Base-by-base conservation (phyloP, 1,284 basidiomycete species). In the Irpex sp. region DNA sequence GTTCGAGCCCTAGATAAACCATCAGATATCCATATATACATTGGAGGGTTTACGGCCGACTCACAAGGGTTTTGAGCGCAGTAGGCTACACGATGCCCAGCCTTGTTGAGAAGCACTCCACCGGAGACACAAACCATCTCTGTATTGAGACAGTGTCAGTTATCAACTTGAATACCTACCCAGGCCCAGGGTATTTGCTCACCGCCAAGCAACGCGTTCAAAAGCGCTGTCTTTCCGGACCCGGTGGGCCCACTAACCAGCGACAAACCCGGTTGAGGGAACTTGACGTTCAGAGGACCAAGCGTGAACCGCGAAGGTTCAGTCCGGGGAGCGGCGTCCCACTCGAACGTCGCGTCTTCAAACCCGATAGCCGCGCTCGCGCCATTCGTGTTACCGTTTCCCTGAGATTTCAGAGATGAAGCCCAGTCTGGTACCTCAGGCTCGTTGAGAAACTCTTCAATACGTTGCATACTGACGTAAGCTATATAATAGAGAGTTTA, bases 211-310 rank as follows among this genome's bases (percentile, higher is more conserved):
- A 86, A 74, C n/a, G 89, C 88, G 15, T 82, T 79, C 49, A 92
- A 75, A 9, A 92, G 69, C 0, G 89, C 88, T 44, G 85, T 89
- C 78, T 95, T 95, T 0, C 93, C 93, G 0, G 88, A 87, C 0
- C 92, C 93, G 0, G 92, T 93, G 0, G 88, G 80, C 0, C 93
- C 93, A 62, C 84, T 87, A 56, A 93, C 78, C 38, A 93, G 78
- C 0, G 85, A 85, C 51, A 94, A 73, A 66, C 85, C 78, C 3
- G 85, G 85, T 17, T 74, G 66, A 1, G 88, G 87, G 66, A 91
- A 89, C 9, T 66, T 69, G 56, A 92, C 70, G 67, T 87, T 77
- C 62, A 93, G 68, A 19, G 85, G 84, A 5, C 85, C 85, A 51
- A 89, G 77, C 62, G 77, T 75, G 65, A 88, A 88, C 34, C 77